Percentiles rank a stretch among this genome's conserved stretches.
These are phyloP conservation scores for Paraurostyla sp. DNA, from an alignment of 73 alveolate genomes.

Conservation along the genomic window DNA sequence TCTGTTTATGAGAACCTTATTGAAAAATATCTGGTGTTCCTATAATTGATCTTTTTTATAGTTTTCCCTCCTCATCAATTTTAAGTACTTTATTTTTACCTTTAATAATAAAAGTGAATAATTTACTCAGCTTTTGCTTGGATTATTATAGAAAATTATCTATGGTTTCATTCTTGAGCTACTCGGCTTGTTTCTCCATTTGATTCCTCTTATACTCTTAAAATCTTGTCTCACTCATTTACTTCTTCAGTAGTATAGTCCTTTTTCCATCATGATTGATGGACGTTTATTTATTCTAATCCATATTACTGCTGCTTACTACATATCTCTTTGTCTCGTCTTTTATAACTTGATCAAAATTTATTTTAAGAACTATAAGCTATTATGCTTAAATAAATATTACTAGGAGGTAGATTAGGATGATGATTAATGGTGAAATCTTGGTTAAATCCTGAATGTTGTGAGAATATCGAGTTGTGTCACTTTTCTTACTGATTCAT, in stretches of 20 bases:
- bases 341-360: neutral
- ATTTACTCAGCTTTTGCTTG: neutral
- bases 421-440: neutral
- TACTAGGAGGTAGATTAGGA: slow-evolving; percentile 28
- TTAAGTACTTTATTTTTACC: neutral
- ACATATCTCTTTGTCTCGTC: neutral
- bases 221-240: slow-evolving; percentile 52
- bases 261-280: neutral
- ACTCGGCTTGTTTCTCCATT: neutral
- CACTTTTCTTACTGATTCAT: no score
- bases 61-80: slow-evolving; percentile 29
- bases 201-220: slow-evolving; percentile 12
- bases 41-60: slow-evolving; percentile 7
- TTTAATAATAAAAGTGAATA: neutral
- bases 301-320: neutral
- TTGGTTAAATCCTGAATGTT: neutral
- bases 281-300: no score
- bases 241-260: neutral
- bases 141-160: slow-evolving; percentile 4
- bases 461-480: no score
- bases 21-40: slow-evolving; percentile 27
- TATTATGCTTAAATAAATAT: neutral
- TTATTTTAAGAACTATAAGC: slow-evolving; percentile 11
- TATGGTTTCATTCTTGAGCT: neutral
- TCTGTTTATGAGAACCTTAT: neutral